Conservation (phyloP, 140 eudicot genomes). For the Oenanthe javanica region DNA sequence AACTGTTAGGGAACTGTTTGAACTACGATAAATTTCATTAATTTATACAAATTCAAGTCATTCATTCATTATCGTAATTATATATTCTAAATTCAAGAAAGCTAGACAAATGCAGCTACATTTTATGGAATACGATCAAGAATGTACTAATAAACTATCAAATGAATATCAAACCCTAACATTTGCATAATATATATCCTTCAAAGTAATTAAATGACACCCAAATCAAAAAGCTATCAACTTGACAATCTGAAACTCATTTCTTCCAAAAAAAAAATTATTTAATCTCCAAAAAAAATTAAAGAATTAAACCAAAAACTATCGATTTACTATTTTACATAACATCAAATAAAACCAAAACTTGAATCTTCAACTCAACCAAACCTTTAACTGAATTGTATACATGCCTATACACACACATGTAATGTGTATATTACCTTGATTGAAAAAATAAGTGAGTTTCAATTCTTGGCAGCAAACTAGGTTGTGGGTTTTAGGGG, state of each 20-base stretch:
- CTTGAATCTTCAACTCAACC: too few relatives aligned
- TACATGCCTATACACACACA: too few relatives aligned
- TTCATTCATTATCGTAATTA: too few relatives aligned
- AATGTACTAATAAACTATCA: not conserved
- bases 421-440: too few relatives aligned
- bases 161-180: not conserved
- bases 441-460: too few relatives aligned
- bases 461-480: too few relatives aligned
- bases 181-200: not conserved
- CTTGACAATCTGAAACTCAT: not conserved
- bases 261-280: not conserved
- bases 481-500: too few relatives aligned
- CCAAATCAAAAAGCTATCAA: not conserved
- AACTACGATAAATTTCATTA: not conserved
- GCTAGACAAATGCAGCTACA: not conserved
- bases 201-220: not conserved
- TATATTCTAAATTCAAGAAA: not conserved
- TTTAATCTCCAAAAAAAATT: too few relatives aligned
- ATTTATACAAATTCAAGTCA: not conserved
- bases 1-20: not conserved
- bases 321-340: too few relatives aligned
- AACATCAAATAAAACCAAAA: too few relatives aligned
- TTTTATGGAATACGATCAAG: not conserved
- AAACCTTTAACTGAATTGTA: too few relatives aligned
- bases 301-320: too few relatives aligned